phyloP scores from a whole-genome alignment of 768 basidiomycete genomes.

The Lentinus brumalis region DNA sequence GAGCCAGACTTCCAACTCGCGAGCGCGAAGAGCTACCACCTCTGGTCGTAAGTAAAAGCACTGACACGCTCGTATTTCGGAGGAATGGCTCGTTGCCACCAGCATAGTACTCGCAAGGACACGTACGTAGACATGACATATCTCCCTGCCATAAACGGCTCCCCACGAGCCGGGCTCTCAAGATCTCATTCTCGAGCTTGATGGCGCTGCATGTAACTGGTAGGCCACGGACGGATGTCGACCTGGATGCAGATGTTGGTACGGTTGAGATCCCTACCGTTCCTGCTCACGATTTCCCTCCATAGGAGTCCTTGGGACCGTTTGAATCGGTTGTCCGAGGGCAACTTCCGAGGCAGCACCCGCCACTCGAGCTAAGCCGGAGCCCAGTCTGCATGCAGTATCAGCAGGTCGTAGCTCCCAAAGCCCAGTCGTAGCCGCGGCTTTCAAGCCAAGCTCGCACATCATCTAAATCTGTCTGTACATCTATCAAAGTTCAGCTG shows the following conservation, averaged over 20 bases:
- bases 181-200: conserved; percentile 42
- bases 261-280: too few relatives aligned
- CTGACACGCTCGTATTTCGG: not conserved
- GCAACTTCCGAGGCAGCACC: too few relatives aligned
- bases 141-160: conserved; percentile 38
- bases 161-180: conserved; percentile 38
- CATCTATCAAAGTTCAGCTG: not conserved
- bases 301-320: too few relatives aligned
- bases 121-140: conserved; percentile 46
- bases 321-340: too few relatives aligned
- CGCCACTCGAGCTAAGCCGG: too few relatives aligned
- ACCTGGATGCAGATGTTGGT: too few relatives aligned
- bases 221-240: conserved; percentile 22
- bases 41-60: not conserved
- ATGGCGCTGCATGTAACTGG: too few relatives aligned
- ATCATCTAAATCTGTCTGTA: conserved; percentile 27
- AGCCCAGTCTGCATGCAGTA: too few relatives aligned
- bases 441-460: too few relatives aligned
- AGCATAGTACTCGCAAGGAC: not conserved
- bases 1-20: not conserved
- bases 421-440: too few relatives aligned
- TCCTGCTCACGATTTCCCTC: too few relatives aligned
- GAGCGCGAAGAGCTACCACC: not conserved
- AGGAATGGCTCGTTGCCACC: not conserved
- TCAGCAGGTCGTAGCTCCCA: too few relatives aligned